A percentile compares a stretch with the other conserved stretches of the same genome.
Evolutionary conservation across 352 stramenopile species (phyloP).

Genomic region (Pythium periplocum): DNA sequence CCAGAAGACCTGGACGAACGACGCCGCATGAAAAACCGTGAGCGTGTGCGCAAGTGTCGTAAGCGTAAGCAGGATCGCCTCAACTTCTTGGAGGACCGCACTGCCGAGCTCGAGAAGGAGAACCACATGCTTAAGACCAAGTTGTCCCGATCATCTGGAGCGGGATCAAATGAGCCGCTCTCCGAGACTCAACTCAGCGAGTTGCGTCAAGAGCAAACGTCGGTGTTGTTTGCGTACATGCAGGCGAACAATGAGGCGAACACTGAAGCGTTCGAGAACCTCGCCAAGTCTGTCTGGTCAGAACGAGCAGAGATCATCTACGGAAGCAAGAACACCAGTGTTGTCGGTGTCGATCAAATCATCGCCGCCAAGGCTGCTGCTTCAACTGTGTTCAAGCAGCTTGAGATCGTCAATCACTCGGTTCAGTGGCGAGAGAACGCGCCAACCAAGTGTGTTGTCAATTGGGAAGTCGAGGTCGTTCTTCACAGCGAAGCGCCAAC

Average conservation of each 20-base stretch:
- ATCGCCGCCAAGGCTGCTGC: constrained; percentile 57
- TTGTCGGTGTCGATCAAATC: constrained; percentile 54
- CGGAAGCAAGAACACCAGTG: constrained; percentile 33
- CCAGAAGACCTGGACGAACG: constrained; percentile 81
- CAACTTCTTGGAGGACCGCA: constrained; percentile 84
- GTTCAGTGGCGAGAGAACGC: constrained; percentile 71
- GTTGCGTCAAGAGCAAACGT: constrained; percentile 79
- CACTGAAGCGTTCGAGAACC: constrained; percentile 43
- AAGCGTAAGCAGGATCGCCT: constrained; percentile 86
- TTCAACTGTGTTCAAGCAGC: constrained; percentile 59
- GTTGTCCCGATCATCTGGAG: constrained; percentile 46
- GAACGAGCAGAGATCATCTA: constrained; percentile 69
- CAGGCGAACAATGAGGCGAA: constrained; percentile 68
- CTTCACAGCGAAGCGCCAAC: constrained; percentile 45
- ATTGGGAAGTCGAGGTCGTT: constrained; percentile 63
- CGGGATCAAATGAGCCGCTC: constrained; percentile 36
- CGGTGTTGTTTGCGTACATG: constrained; percentile 61
- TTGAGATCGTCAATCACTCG: constrained; percentile 80
- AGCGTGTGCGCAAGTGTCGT: constrained; percentile 85
- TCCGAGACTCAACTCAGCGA: constrained; percentile 63
- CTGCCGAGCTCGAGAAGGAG: constrained; percentile 78
- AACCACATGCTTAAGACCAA: constrained; percentile 73
- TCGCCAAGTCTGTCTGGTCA: constrained; percentile 48
- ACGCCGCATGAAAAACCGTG: constrained; percentile 85
- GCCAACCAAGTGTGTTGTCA: constrained; percentile 69